Conservation (phyloP, 768 basidiomycete genomes). For the Postia placenta region DNA sequence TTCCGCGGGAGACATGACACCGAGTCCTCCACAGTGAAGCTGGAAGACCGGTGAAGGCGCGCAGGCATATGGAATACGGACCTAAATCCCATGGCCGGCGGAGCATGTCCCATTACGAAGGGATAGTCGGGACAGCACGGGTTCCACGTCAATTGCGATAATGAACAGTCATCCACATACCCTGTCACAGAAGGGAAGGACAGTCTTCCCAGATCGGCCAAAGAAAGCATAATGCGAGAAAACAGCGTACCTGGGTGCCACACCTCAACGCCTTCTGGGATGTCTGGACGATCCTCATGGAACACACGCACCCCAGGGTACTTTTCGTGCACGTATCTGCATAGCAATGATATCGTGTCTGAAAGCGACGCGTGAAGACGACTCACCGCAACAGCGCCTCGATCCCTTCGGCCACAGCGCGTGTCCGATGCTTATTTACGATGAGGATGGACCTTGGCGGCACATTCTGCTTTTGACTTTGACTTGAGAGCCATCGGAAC, state of each 20-base stretch:
- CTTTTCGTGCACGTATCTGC: slow-evolving; percentile 23
- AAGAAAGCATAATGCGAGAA: background rate
- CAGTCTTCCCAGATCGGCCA: no score
- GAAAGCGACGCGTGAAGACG: background rate
- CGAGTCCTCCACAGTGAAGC: no score
- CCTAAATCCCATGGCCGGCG: no score
- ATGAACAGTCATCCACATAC: background rate
- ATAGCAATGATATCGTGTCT: background rate
- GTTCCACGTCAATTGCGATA: no score
- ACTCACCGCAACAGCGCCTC: slow-evolving; percentile 66
- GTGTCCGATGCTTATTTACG: slow-evolving; percentile 77
- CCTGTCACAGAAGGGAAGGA: no score
- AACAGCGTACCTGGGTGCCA: slow-evolving; percentile 54
- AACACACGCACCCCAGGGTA: slow-evolving; percentile 27
- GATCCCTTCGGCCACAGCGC: slow-evolving; percentile 71
- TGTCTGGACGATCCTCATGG: slow-evolving; percentile 38
- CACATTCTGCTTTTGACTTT: slow-evolving; percentile 4
- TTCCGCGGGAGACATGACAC: no score
- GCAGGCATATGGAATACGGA: no score
- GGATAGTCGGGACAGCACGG: no score
- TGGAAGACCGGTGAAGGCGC: no score
- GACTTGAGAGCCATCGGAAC: no score
- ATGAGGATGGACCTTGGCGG: slow-evolving; percentile 63
- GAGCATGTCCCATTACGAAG: no score
- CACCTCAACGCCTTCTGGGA: slow-evolving; percentile 37